Base-by-base conservation (phyloP, 1,139 yeast genomes). In the Yamadazyma blattariae region DNA sequence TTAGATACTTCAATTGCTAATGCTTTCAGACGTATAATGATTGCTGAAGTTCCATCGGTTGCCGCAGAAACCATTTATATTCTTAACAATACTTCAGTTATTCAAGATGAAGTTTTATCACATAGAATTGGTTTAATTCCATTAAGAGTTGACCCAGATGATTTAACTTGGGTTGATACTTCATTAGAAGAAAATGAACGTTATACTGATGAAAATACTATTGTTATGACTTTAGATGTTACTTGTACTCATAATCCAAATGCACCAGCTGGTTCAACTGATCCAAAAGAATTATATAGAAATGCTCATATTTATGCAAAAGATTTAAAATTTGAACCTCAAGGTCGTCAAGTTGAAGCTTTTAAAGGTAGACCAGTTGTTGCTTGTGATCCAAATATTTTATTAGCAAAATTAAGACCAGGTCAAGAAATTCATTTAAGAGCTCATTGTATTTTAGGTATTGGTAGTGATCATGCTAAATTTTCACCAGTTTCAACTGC, bases 401-500 rank as follows among this genome's bases (percentile, higher is more conserved):
- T 94, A 45, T 64, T 92, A 40, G 96, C 96, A 38, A 94, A 92
- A 62, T 70, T 92, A 54, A 79, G 98, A 55, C 98, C 98, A 3
- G 96, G 97, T 36, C 98, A 92, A 66, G 97, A 92, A 61, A 90
- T 92, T 45, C 79, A 92, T 19, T 71, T 92, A 47, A 75, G 89
- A 55, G 95, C 88, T 38, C 96, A 89, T 64, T 94, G 97, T 57
- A 71, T 90, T 27, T 73, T 92, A 45, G 98, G 98, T 37, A 67
- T 87, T 45, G 98, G 98, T 35, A 67, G 88, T 23, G 98, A 92
- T 57, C 98, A 92, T 60, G 97, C 98, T 44, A 92, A 92, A 62
- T 92, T 87, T 58, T 88, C 97, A 7, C 98, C 98, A 4, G 98
- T 92, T 9, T 78, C 96, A 19, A 92, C 98, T 19, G 97, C 98